Conservation (phyloP, 441 rosid genomes). For the Codiaeum variegatum region DNA sequence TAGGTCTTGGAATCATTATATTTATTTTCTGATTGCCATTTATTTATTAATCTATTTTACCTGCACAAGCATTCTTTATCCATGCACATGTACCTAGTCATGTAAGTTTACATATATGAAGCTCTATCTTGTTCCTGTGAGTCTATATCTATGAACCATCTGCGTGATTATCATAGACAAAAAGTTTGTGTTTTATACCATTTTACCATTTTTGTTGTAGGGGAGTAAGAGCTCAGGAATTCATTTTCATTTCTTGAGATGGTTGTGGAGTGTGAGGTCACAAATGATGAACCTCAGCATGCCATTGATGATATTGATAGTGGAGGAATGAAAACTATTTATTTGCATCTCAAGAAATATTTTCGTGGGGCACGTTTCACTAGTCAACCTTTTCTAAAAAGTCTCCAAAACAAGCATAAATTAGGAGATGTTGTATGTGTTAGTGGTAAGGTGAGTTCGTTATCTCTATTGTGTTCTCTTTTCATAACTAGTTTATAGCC, state of each 20-base stretch:
- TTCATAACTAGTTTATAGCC: constrained; percentile 2
- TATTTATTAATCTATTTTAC: neutral
- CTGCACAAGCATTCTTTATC: neutral
- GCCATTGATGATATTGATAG: constrained; percentile 23
- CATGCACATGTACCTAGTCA: neutral
- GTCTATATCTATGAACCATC: neutral
- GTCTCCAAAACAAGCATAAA: constrained; percentile 54
- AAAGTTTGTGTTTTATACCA: constrained; percentile 16
- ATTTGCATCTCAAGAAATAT: constrained; percentile 83
- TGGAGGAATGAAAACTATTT: constrained; percentile 42
- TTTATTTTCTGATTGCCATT: neutral
- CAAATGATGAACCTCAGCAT: constrained; percentile 35
- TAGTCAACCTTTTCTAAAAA: constrained; percentile 60
- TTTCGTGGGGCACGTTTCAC: constrained; percentile 86
- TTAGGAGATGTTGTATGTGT: constrained; percentile 78
- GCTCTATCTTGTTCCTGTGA: neutral
- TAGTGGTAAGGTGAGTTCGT: constrained; percentile 71
- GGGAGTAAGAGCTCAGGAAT: constrained; percentile 67
- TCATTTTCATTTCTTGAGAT: constrained; percentile 84
- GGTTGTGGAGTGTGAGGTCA: constrained; percentile 71
- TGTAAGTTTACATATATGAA: neutral
- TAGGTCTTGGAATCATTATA: neutral
- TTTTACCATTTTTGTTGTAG: constrained; percentile 37
- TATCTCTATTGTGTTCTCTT: constrained; percentile 15
- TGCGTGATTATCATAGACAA: neutral